Evolutionary conservation across 352 stramenopile genomes (phyloP).

Genomic region (Salisapilia sapeloensis): DNA sequence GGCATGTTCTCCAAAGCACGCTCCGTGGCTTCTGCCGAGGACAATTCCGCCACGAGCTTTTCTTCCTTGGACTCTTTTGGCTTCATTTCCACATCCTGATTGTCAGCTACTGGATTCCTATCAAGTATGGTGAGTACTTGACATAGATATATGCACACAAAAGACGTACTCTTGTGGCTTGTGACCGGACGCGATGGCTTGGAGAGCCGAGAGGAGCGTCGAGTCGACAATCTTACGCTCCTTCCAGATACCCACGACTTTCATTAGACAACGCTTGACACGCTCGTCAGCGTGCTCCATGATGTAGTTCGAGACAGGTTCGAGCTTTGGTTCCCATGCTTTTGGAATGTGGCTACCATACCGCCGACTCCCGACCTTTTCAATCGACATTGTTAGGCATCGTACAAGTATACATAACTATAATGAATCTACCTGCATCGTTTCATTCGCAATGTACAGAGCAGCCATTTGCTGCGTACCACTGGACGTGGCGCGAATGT

Average conservation of each 20-base stretch:
- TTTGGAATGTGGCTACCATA: constrained; percentile 52
- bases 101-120: neutral
- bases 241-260: constrained; percentile 78
- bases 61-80: constrained; percentile 5
- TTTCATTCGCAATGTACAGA: constrained; percentile 75
- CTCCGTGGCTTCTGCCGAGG: constrained; percentile 19
- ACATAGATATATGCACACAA: constrained; percentile 1
- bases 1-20: constrained; percentile 43
- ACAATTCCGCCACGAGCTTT: constrained; percentile 15
- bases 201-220: constrained; percentile 30
- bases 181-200: constrained; percentile 61
- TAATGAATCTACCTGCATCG: constrained; percentile 80
- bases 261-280: constrained; percentile 72
- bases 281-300: constrained; percentile 59
- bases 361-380: constrained; percentile 59
- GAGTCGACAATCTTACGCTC: constrained; percentile 45
- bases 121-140: neutral
- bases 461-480: constrained; percentile 79
- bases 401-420: too few relatives aligned
- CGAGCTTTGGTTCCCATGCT: constrained; percentile 34
- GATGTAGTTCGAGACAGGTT: constrained; percentile 36
- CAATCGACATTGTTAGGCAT: too few relatives aligned
- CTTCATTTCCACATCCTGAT: constrained; percentile 5
- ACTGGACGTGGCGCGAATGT: too few relatives aligned
- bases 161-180: constrained; percentile 33